These are phyloP conservation scores for Sphagnum magellanicum DNA, from an alignment of 228 moss, liverwort and hornwort genomes.

Conservation along the genomic window DNA sequence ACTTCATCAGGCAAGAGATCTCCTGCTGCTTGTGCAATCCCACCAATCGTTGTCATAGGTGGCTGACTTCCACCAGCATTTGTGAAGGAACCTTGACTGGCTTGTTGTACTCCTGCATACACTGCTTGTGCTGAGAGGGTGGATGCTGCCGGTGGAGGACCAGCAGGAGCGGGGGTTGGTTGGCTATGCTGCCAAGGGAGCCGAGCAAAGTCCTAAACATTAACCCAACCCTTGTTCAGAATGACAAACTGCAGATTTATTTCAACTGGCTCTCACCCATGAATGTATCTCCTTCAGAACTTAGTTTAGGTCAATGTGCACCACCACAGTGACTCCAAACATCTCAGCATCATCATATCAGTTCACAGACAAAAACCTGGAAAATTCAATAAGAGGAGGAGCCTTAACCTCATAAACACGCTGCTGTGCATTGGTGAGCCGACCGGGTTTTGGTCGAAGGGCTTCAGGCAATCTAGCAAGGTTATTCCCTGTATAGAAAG, in stretches of 20 bases:
- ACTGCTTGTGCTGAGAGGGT: slow-evolving; percentile 36
- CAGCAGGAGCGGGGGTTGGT: slow-evolving; percentile 47
- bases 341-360: no score
- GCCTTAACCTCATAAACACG: slow-evolving; percentile 77
- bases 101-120: slow-evolving; percentile 41
- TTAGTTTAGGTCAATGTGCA: no score
- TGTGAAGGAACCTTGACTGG: slow-evolving; percentile 24
- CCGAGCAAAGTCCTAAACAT: slow-evolving; percentile 80
- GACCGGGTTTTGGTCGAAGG: slow-evolving; percentile 73
- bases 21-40: slow-evolving; percentile 22
- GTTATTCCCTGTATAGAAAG: slow-evolving; percentile 65
- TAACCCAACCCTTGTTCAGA: not conserved
- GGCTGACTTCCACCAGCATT: slow-evolving; percentile 35
- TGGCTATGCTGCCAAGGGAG: slow-evolving; percentile 95
- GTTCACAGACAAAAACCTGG: no score
- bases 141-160: slow-evolving; percentile 41
- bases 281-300: no score
- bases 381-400: no score
- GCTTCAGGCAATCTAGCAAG: slow-evolving; percentile 80
- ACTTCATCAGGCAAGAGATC: slow-evolving; percentile 59
- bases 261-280: no score
- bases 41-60: slow-evolving; percentile 10
- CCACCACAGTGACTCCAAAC: no score
- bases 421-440: slow-evolving; percentile 70
- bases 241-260: no score